phyloP scores from a whole-genome alignment of 805 yeast genomes.

The Suhomyces sp. region DNA sequence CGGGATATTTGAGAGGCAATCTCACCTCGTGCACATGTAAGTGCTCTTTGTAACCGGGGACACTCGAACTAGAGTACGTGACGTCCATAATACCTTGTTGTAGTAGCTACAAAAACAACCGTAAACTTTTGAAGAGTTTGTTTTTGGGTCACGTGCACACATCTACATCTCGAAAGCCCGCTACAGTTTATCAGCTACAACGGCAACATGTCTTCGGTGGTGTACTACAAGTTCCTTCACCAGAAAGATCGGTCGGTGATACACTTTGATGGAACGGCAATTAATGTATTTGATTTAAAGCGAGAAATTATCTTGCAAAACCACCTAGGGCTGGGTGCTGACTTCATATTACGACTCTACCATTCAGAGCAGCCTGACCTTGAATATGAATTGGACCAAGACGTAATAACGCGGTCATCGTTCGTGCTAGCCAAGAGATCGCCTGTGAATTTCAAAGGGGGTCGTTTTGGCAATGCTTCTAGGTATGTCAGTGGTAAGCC shows the following conservation, averaged over 20 bases:
- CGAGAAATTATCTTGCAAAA: constrained; percentile 83
- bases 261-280: constrained; percentile 93
- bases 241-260: constrained; percentile 77
- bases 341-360: constrained; percentile 71
- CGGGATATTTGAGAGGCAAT: constrained; percentile 26
- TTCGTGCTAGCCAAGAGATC: constrained; percentile 78
- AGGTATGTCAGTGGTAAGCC: constrained; percentile 76
- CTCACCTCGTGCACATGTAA: constrained; percentile 15
- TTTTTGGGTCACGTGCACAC: background rate
- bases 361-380: constrained; percentile 52
- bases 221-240: constrained; percentile 82
- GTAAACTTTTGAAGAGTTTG: background rate
- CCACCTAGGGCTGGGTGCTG: constrained; percentile 77
- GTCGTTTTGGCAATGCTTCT: constrained; percentile 45
- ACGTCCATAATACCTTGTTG: constrained; percentile 10
- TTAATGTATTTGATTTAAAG: constrained; percentile 90
- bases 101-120: background rate
- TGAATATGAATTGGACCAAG: constrained; percentile 86
- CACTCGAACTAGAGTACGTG: constrained; percentile 16
- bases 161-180: background rate
- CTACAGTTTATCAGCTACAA: background rate
- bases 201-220: constrained; percentile 70
- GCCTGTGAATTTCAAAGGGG: constrained; percentile 52
- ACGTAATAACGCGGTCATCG: constrained; percentile 85
- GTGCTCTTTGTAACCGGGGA: constrained; percentile 18